phyloP scores from a whole-genome alignment of 2,329 filamentous ascomycete species.

The Volutella citrinella region DNA sequence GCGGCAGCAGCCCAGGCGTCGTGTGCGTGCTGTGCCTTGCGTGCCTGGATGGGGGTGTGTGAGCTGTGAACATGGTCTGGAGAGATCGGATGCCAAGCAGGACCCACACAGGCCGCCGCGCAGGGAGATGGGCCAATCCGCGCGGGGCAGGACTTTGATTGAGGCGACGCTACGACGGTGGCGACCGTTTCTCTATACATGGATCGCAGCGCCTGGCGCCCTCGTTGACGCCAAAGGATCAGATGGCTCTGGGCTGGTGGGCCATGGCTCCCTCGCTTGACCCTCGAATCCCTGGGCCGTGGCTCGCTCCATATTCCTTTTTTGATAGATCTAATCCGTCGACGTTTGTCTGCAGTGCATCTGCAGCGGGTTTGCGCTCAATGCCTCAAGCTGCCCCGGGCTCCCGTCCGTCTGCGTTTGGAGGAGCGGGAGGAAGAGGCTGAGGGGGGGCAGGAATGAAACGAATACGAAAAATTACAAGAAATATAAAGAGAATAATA shows the following conservation, averaged over 20 bases:
- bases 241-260: neutral
- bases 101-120: conserved; percentile 15
- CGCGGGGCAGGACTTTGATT: conserved; percentile 19
- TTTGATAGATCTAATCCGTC: conserved; percentile 6
- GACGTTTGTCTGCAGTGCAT: too few species aligned
- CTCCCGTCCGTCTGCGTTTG: too few species aligned
- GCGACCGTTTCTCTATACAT: conserved; percentile 24
- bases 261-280: neutral
- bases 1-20: neutral
- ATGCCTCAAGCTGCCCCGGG: too few species aligned
- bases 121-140: conserved; percentile 5
- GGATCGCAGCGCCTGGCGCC: conserved; percentile 5
- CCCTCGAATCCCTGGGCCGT: neutral
- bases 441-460: too few species aligned
- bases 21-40: conserved; percentile 8
- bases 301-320: conserved; percentile 9
- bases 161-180: conserved; percentile 21
- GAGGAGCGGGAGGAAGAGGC: too few species aligned
- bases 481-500: too few species aligned
- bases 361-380: too few species aligned
- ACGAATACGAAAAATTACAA: too few species aligned
- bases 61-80: neutral
- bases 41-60: neutral
- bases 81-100: conserved; percentile 27
- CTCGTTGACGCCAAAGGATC: conserved; percentile 3